Percentiles rank a stretch among this genome's conserved stretches.
These are phyloP conservation scores for Uronychia binucleata DNA, from an alignment of 73 alveolate genomes.

Conservation along the genomic window DNA sequence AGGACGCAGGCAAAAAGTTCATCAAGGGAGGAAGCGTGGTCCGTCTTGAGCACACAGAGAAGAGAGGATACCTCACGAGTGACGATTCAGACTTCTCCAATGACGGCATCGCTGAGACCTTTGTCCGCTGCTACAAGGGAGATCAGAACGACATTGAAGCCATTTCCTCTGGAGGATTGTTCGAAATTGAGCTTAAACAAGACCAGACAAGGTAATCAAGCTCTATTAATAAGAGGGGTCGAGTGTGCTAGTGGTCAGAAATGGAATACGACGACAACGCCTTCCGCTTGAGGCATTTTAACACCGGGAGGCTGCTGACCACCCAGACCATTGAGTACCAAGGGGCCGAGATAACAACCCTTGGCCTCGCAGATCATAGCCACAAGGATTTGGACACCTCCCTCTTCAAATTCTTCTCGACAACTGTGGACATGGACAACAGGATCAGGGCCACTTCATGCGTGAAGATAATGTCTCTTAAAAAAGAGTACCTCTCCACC, in stretches of 20 bases:
- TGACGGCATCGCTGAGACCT: constrained; percentile 66
- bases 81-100: constrained; percentile 62
- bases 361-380: constrained; percentile 44
- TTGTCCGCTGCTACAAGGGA: constrained; percentile 54
- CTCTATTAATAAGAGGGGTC: background rate
- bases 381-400: constrained; percentile 8
- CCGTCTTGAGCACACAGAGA: constrained; percentile 62
- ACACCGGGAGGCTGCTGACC: constrained; percentile 53
- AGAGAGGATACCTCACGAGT: constrained; percentile 50
- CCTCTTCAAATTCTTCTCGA: constrained; percentile 46
- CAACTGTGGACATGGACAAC: constrained; percentile 57
- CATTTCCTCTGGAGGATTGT: constrained; percentile 22
- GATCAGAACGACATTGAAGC: constrained; percentile 47
- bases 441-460: constrained; percentile 26
- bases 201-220: constrained; percentile 24
- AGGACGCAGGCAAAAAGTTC: constrained; percentile 15
- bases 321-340: constrained; percentile 14
- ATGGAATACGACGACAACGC: constrained; percentile 5
- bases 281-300: constrained; percentile 57
- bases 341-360: constrained; percentile 20
- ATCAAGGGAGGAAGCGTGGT: constrained; percentile 57
- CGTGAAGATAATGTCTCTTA: constrained; percentile 44
- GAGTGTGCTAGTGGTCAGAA: background rate
- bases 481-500: constrained; percentile 27
- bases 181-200: constrained; percentile 44